Evolutionary conservation across 2,329 filamentous ascomycete species (phyloP).

Genomic region (Leptoxyphium fumago): DNA sequence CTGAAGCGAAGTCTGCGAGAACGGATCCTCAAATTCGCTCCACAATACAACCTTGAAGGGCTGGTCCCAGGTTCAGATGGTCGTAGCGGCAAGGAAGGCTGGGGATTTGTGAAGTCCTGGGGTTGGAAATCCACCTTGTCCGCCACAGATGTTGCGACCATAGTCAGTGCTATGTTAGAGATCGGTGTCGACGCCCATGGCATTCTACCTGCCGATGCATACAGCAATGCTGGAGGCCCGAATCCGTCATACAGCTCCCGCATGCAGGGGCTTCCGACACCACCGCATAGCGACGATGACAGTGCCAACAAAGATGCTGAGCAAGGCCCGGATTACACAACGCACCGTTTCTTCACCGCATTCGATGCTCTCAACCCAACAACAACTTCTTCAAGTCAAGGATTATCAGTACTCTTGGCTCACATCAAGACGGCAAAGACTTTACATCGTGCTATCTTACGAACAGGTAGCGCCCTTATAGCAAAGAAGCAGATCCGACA

Average conservation of each 20-base stretch:
- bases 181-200: conserved; percentile 42
- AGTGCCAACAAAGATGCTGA: conserved; percentile 7
- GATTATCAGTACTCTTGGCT: conserved; percentile 60
- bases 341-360: conserved; percentile 42
- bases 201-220: conserved; percentile 3
- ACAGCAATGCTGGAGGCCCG: conserved; percentile 2
- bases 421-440: conserved; percentile 75
- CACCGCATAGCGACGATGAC: conserved; percentile 19
- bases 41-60: conserved; percentile 84
- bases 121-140: conserved; percentile 91
- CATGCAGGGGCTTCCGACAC: conserved; percentile 17
- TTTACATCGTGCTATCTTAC: conserved; percentile 81
- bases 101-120: conserved; percentile 96
- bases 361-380: conserved; percentile 41
- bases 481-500: conserved; percentile 91
- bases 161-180: conserved; percentile 82
- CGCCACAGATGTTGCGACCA: conserved; percentile 84
- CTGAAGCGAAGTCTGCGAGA: conserved; percentile 75
- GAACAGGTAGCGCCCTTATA: conserved; percentile 78
- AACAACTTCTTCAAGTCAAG: conserved; percentile 27
- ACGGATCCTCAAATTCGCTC: conserved; percentile 79
- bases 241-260: conserved; percentile 13
- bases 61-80: conserved; percentile 67
- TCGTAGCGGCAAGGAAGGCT: conserved; percentile 64
- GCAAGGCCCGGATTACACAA: conserved; percentile 29